Evolutionary conservation across 805 yeast genomes (phyloP), one percentile per base, ranked within the genome.

Genomic region (Zygoascus biomembranicola): DNA sequence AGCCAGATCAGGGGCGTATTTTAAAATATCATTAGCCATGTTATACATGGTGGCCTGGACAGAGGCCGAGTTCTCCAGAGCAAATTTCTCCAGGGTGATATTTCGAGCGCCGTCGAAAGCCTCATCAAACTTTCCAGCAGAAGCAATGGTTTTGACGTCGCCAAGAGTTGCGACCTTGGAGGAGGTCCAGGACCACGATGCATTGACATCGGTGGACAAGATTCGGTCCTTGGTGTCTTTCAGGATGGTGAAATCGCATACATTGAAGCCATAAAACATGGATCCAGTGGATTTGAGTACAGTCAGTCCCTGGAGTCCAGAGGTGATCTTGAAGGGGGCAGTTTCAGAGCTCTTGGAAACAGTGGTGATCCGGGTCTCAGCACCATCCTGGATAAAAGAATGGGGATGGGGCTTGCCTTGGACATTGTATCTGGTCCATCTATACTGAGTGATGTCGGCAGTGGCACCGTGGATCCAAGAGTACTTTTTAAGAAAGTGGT

Each of bases 31-130:
- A 59, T 81, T 77, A 42, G 87, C 78, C 94, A 90, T 90, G 77
- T 89, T 87, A 77, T 80, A 90, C 96, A 90, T 92, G 55, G 97
- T 90, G 47, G 96, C 96, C 74, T 90, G 97, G 47, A 90, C 97
- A 26, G 95, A 86, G n/a, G 96, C 81, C 9, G 96, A 87, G 69
- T 87, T 81, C 70, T 90, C 96, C 50, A 78, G 69, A 16, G 96
- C 96, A 70, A 90, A 90, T 55, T 77, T 76, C 52, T 81, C 84
- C 63, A 90, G 76, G 1, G 96, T 89, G 63, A 80, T 77, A 42
- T 73, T 74, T 63, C 88, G 78, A 18, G 88, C 94, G 13, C 68
- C 64, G n/a, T 73, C 67, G 69, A 77, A 87, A 32, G 85, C 78
- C 9, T 66, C 52, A 70, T 89, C 95, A 63, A 89, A 87, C 42